Evolutionary conservation across 768 basidiomycete genomes (phyloP).

Genomic region (Boletus tylopilopsis): DNA sequence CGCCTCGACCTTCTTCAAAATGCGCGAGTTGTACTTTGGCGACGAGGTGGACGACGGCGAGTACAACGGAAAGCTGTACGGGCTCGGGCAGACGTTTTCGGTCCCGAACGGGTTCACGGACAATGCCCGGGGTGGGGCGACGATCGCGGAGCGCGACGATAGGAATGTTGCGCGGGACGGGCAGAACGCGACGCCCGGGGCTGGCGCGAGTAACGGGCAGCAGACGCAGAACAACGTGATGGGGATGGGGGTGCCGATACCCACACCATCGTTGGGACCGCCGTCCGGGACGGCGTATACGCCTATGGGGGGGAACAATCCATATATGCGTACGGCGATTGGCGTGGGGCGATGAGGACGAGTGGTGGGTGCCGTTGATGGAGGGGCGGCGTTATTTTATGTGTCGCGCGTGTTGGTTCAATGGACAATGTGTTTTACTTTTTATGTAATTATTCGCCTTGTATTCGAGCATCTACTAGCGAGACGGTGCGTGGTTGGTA

Average conservation of each 20-base stretch:
- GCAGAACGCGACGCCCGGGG: constrained; percentile 57
- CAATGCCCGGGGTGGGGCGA: constrained; percentile 64
- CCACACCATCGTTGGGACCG: constrained; percentile 39
- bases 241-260: constrained; percentile 42
- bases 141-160: constrained; percentile 81
- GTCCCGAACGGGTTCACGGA: constrained; percentile 64
- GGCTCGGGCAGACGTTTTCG: constrained; percentile 77
- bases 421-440: constrained; percentile 22
- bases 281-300: constrained; percentile 55
- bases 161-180: constrained; percentile 44
- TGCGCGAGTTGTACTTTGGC: constrained; percentile 88
- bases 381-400: constrained; percentile 14
- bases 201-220: constrained; percentile 16
- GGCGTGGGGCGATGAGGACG: constrained; percentile 44
- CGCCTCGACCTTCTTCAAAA: constrained; percentile 92
- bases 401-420: constrained; percentile 11
- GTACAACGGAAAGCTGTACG: constrained; percentile 81
- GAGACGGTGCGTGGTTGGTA: too few species aligned
- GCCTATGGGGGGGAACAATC: constrained; percentile 55
- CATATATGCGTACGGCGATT: constrained; percentile 62
- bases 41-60: constrained; percentile 82
- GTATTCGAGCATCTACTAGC: constrained; percentile 15
- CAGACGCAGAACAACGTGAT: constrained; percentile 42
- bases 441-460: constrained; percentile 33
- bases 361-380: neutral